phyloP scores from a whole-genome alignment of 2,329 filamentous ascomycete species.

The Ascochyta koolunga region DNA sequence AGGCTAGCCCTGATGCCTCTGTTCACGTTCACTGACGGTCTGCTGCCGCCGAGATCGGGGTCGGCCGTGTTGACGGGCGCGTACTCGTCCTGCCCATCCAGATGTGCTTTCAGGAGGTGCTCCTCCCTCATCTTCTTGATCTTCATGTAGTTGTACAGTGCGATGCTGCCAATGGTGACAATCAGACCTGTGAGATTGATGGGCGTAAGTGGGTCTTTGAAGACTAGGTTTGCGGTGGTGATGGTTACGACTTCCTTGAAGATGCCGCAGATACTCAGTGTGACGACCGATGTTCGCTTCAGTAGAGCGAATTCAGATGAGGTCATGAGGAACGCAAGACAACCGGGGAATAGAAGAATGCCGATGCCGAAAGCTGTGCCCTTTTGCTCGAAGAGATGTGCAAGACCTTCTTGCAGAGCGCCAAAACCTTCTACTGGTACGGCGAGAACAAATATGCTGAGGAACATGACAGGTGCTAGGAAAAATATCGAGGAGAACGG shows the following conservation, averaged over 20 bases:
- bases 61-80: constrained; percentile 43
- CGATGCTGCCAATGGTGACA: constrained; percentile 88
- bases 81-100: constrained; percentile 48
- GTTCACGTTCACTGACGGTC: constrained; percentile 15
- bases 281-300: constrained; percentile 94
- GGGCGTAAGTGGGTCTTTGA: constrained; percentile 83
- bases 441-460: constrained; percentile 78
- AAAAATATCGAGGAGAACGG: constrained; percentile 98
- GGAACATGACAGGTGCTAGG: constrained; percentile 96
- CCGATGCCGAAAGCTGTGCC: constrained; percentile 70
- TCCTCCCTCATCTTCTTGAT: constrained; percentile 86
- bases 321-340: constrained; percentile 95
- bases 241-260: constrained; percentile 99
- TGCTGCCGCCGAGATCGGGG: constrained; percentile 32
- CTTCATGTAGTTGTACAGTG: constrained; percentile 92
- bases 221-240: constrained; percentile 82
- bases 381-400: constrained; percentile 67
- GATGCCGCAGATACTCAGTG: constrained; percentile 93
- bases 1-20: constrained; percentile 46
- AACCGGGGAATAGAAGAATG: constrained; percentile 86
- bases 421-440: constrained; percentile 82
- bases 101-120: constrained; percentile 60
- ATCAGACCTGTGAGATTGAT: constrained; percentile 87
- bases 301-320: constrained; percentile 93
- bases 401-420: constrained; percentile 70